A percentile compares a stretch with the other conserved stretches of the same genome.
These are phyloP conservation scores for Populus hybrid DNA, from an alignment of 441 rosid species.

Conservation along the genomic window DNA sequence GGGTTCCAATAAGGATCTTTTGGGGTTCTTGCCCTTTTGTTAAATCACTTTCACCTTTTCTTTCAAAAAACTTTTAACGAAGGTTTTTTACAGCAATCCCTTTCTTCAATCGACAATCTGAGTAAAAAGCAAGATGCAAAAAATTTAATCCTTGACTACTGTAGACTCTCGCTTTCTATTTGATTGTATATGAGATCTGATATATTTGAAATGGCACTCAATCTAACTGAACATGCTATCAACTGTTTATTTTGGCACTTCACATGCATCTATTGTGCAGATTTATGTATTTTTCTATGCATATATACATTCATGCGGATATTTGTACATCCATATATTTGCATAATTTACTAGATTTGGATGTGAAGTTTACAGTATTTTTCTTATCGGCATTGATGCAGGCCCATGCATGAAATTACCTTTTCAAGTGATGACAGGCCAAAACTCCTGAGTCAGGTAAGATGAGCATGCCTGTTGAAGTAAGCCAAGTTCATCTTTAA, in stretches of 20 bases:
- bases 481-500: slow-evolving; percentile 7
- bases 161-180: not conserved
- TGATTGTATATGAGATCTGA: not conserved
- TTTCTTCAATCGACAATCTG: not conserved
- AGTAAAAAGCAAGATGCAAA: not conserved
- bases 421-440: slow-evolving; percentile 91
- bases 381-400: slow-evolving; percentile 29
- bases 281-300: not conserved
- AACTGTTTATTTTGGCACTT: not conserved
- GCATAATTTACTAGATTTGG: slow-evolving; percentile 4
- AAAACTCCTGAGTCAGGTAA: slow-evolving; percentile 91
- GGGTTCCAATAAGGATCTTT: not conserved
- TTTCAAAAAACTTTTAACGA: not conserved
- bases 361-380: slow-evolving; percentile 13
- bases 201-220: not conserved
- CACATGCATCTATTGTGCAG: slow-evolving; percentile 1
- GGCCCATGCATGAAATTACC: slow-evolving; percentile 97
- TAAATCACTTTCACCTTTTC: not conserved
- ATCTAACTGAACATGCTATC: not conserved
- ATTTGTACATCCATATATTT: not conserved
- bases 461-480: slow-evolving; percentile 10
- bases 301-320: not conserved
- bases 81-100: not conserved
- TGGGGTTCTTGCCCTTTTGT: not conserved
- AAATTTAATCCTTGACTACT: not conserved